These are phyloP conservation scores for Jaapia argillacea DNA, from an alignment of 768 basidiomycete species.

Conservation along the genomic window DNA sequence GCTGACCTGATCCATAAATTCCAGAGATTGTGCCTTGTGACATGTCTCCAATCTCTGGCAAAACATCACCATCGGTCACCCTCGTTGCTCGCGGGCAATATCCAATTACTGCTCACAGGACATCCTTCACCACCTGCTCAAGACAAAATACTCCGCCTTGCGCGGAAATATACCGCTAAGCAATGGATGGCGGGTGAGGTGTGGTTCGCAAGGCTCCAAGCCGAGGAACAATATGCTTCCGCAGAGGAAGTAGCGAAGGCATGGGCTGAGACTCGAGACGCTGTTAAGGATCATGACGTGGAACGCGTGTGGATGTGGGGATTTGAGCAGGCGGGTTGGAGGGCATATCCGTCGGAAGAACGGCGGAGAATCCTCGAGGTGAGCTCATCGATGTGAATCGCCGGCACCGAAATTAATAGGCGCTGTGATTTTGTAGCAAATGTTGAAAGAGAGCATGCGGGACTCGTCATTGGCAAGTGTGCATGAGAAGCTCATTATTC, in stretches of 20 bases:
- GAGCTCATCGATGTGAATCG: background rate
- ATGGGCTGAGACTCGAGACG: constrained; percentile 36
- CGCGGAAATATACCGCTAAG: constrained; percentile 35
- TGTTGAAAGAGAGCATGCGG: constrained; percentile 38
- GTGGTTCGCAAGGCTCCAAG: constrained; percentile 43
- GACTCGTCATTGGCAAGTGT: constrained; percentile 26
- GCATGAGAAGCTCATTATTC: constrained; percentile 37
- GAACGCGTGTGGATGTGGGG: constrained; percentile 48
- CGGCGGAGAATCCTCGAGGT: constrained; percentile 9
- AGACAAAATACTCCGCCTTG: constrained; percentile 26
- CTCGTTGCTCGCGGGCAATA: constrained; percentile 24
- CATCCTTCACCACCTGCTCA: constrained; percentile 11
- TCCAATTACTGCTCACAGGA: constrained; percentile 21
- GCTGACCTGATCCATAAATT: background rate
- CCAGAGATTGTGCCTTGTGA: constrained; percentile 48
- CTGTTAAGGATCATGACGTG: constrained; percentile 23
- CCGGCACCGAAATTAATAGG: no score
- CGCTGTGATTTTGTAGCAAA: constrained; percentile 25
- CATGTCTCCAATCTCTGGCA: constrained; percentile 29
- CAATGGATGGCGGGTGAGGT: constrained; percentile 28
- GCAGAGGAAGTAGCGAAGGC: constrained; percentile 18
- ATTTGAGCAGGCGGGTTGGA: constrained; percentile 18
- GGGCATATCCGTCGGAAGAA: background rate
- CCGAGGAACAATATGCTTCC: constrained; percentile 24
- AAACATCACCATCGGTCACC: constrained; percentile 10